Conservation (phyloP, 2,329 filamentous ascomycete genomes). For the Alternaria sp. region DNA sequence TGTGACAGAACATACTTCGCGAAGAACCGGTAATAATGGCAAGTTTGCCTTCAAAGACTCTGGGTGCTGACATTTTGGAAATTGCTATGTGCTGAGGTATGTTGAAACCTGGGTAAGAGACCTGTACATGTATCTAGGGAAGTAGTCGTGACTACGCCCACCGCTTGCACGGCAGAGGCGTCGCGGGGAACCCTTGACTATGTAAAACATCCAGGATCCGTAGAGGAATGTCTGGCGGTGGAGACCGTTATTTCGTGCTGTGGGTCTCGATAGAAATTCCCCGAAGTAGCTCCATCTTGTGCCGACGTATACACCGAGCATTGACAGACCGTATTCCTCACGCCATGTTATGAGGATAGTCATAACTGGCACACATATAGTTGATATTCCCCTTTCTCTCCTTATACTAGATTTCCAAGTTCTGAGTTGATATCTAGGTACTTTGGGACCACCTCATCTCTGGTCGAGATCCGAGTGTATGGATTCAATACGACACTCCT, state of each 20-base stretch:
- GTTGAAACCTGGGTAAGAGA: background rate
- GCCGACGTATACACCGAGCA: background rate
- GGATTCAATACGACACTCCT: background rate
- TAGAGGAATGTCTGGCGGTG: background rate
- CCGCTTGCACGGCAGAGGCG: background rate
- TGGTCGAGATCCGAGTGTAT: background rate
- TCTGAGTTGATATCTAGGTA: background rate
- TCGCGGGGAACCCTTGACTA: slow-evolving; percentile 3
- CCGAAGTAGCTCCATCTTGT: background rate
- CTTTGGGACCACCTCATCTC: background rate
- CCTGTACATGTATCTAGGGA: background rate
- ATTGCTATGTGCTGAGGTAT: background rate
- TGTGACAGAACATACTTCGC: slow-evolving; percentile 2
- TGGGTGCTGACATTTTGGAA: background rate
- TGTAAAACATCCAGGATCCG: background rate
- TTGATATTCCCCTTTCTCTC: background rate
- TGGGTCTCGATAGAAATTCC: background rate
- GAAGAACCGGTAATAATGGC: slow-evolving; percentile 10
- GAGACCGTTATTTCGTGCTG: background rate
- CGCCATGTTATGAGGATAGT: background rate
- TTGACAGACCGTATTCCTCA: background rate
- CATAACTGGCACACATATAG: background rate
- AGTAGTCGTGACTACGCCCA: background rate
- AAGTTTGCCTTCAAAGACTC: slow-evolving; percentile 11
- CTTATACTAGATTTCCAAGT: background rate